Evolutionary conservation across 1,284 basidiomycete genomes (phyloP), one percentile per base, ranked within the genome.

Genomic region (Sphaerobolus stellatus): DNA sequence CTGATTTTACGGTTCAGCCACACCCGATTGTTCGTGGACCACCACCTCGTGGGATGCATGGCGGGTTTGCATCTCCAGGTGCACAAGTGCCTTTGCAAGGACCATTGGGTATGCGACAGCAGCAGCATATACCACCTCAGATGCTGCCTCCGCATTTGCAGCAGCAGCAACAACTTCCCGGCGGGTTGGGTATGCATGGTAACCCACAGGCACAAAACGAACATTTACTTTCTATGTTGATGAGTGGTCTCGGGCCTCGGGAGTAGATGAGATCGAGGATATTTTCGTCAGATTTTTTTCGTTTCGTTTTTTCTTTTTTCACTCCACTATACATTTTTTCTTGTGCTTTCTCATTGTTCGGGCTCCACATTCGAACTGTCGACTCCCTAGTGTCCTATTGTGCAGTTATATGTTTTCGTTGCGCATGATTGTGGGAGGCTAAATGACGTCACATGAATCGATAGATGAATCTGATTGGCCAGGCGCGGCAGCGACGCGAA

Each of bases 151-250:
- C 74, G 27, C 64, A 66, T 29, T 65, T 75, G 66, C 74, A 74
- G 40, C 75, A 75, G 52, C 75, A 73, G 38, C 71, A 71, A 36
- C 74, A 73, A 56, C 64, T 81, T 9, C 80, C 76, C 48, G 83
- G 83, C 58, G 83, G 80, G 61, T 83, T 81, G 50, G 66, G 57
- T 66, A 59, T 77, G 27, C 69, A 75, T 29, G 69, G 43, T 8
- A 64, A 72, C 29, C 69, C 74, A 16, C 76, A 71, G 65, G 78
- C 73, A 56, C 84, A 81, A 40, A 84, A 84, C 58, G 88, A 90
- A 4, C 52, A 54, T 65, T 70, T 90, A 60, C 90, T 90, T 83
- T 83, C 88, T 40, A 76, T 90, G 57, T 76, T 90, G 59, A 86
- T 90, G 87, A 84, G 84, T 52, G 84, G 84, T 50, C 64, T 56